A percentile compares a stretch with the other conserved stretches of the same genome.
These are phyloP conservation scores for Dacryopinax primogenitus DNA, from an alignment of 768 basidiomycete genomes.

Conservation along the genomic window DNA sequence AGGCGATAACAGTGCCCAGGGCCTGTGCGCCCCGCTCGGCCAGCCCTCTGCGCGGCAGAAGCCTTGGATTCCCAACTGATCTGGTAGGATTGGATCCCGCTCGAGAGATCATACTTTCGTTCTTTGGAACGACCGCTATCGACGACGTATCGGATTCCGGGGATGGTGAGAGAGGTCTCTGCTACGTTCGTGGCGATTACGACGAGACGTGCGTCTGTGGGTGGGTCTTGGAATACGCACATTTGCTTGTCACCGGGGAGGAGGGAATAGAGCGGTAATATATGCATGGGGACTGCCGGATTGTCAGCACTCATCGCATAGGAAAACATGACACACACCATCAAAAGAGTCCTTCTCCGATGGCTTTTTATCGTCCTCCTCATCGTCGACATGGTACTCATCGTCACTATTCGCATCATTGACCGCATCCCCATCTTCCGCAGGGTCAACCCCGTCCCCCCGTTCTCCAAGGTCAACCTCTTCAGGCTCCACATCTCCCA, in stretches of 20 bases:
- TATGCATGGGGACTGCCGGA: constrained; percentile 71
- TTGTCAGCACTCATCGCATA: neutral
- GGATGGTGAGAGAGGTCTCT: constrained; percentile 93
- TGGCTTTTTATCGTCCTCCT: constrained; percentile 35
- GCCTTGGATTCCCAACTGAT: constrained; percentile 93
- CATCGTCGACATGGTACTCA: constrained; percentile 52
- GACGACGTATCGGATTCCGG: constrained; percentile 94
- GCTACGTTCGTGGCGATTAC: constrained; percentile 95
- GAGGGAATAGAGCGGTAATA: constrained; percentile 87
- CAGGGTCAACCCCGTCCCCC: constrained; percentile 21
- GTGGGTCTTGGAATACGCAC: constrained; percentile 78
- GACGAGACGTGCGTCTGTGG: constrained; percentile 67
- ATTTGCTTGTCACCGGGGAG: constrained; percentile 90
- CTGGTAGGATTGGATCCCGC: constrained; percentile 82
- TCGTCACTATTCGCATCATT: constrained; percentile 32
- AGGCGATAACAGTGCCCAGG: constrained; percentile 97
- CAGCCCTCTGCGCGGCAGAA: constrained; percentile 84
- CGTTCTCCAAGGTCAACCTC: constrained; percentile 55
- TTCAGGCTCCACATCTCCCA: constrained; percentile 68
- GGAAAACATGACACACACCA: constrained; percentile 21
- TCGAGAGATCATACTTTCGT: constrained; percentile 70
- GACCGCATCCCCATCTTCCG: constrained; percentile 23
- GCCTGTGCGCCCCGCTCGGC: constrained; percentile 93
- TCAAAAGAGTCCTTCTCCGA: constrained; percentile 57
- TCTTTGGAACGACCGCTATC: constrained; percentile 94